Evolutionary conservation across 2,329 filamentous ascomycete genomes (phyloP), one percentile per base, ranked within the genome.

Genomic region (Trichophyton verrucosum): DNA sequence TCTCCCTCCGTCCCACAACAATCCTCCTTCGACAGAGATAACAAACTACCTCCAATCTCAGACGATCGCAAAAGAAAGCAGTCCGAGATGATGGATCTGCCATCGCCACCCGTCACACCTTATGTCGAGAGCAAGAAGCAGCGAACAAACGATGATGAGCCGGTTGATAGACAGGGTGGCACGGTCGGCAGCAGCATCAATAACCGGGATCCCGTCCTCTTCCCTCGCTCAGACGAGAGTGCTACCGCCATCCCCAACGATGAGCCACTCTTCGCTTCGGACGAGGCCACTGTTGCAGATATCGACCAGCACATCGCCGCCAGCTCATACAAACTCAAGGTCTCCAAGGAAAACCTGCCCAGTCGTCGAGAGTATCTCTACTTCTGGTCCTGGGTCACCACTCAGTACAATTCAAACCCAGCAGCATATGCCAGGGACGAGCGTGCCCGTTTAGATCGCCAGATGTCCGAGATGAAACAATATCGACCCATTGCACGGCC

Each of bases 51-150:
- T 60, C 74, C 74, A 38, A 75, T 77, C 62, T 72, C 74, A 60
- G 67, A 68, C 64, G 70, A 73, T 66, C 72, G 72, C 65, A 76
- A 73, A 64, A 72, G 70, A 62, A 73, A 71, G 61, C 73, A 73
- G 64, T 76, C 71, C 53, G 73, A 76, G 64, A 73, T 76, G 69
- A 73, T 76, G 69, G 71, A 76, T 65, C 65, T 77, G 59, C 75
- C 74, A 40, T 78, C 76, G 64, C 76, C 76, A 66, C 76, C 76
- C 42, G 74, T 77, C 46, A 77, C 76, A 51, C 76, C 76, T 13
- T 75, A 74, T 62, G 71, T 72, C 38, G 72, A 69, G 49, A 71
- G 71, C 64, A 77, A 76, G 65, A 76, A 75, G 63, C 66, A 68
- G 61, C 70, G 67, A 58, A 69, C 71, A 11, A 68, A 68, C 59